Evolutionary conservation across 2,329 filamentous ascomycete species (phyloP).

Genomic region (Microascus cirrosus): DNA sequence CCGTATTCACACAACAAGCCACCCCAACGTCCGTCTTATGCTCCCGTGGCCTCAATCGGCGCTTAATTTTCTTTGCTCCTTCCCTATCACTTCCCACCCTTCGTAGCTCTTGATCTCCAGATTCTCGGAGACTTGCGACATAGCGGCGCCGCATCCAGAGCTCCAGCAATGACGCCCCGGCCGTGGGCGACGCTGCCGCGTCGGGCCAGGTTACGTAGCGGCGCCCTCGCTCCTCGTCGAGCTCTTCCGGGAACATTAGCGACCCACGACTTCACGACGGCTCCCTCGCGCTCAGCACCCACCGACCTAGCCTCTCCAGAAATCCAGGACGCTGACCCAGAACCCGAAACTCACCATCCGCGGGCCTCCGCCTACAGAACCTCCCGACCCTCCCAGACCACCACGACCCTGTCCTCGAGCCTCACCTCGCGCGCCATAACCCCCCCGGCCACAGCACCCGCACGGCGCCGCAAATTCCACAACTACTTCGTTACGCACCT

Average conservation of each 20-base stretch:
- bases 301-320: not conserved
- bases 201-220: slow-evolving; percentile 3
- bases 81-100: not conserved
- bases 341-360: slow-evolving; percentile 40
- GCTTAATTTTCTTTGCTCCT: not conserved
- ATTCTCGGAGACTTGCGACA: not conserved
- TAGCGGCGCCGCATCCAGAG: not conserved
- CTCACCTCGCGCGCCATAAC: not conserved
- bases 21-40: not conserved
- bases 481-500: slow-evolving; percentile 97
- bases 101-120: not conserved
- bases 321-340: not conserved
- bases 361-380: slow-evolving; percentile 31
- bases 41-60: not conserved
- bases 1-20: not conserved
- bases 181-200: slow-evolving; percentile 5
- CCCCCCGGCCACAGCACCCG: not conserved
- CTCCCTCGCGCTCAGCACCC: not conserved
- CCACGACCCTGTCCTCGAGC: not conserved
- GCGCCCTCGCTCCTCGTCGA: not conserved
- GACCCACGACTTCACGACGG: not conserved
- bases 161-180: slow-evolving; percentile 1
- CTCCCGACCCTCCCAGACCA: not conserved
- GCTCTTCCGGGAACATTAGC: not conserved
- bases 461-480: slow-evolving; percentile 54